phyloP scores from a whole-genome alignment of 2,329 filamentous ascomycete genomes.

The Beauveria medogensis region DNA sequence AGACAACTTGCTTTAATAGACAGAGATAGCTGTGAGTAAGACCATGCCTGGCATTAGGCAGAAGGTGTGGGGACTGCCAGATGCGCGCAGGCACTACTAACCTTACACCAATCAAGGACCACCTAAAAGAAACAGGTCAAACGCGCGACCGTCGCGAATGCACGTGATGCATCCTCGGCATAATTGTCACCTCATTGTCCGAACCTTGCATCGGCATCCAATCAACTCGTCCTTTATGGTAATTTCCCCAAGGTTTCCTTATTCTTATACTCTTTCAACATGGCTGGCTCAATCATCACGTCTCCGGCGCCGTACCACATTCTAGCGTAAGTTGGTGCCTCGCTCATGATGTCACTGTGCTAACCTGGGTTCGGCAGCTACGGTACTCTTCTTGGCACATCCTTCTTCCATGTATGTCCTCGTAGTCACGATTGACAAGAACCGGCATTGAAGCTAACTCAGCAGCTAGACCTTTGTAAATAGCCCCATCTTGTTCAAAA shows the following conservation, averaged over 20 bases:
- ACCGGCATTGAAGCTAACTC: conserved; percentile 10
- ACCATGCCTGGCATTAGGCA: conserved; percentile 7
- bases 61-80: conserved; percentile 7
- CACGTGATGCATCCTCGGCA: conserved; percentile 7
- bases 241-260: background rate
- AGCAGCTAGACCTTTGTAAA: conserved; percentile 60
- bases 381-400: conserved; percentile 77
- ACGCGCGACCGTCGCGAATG: conserved; percentile 6
- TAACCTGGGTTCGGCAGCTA: conserved; percentile 50
- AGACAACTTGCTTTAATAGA: background rate
- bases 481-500: conserved; percentile 67
- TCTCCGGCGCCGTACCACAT: conserved; percentile 69
- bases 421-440: background rate
- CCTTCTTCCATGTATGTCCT: conserved; percentile 66
- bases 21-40: background rate
- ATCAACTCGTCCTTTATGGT: background rate
- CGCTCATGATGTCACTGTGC: conserved; percentile 5
- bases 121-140: background rate
- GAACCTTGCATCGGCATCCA: background rate
- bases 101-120: background rate
- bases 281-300: conserved; percentile 46
- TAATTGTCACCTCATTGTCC: background rate
- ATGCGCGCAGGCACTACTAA: background rate
- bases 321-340: conserved; percentile 47
- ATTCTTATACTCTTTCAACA: conserved; percentile 21